phyloP scores from a whole-genome alignment of 106 monocot genomes.

The Phalaenopsis equestris region DNA sequence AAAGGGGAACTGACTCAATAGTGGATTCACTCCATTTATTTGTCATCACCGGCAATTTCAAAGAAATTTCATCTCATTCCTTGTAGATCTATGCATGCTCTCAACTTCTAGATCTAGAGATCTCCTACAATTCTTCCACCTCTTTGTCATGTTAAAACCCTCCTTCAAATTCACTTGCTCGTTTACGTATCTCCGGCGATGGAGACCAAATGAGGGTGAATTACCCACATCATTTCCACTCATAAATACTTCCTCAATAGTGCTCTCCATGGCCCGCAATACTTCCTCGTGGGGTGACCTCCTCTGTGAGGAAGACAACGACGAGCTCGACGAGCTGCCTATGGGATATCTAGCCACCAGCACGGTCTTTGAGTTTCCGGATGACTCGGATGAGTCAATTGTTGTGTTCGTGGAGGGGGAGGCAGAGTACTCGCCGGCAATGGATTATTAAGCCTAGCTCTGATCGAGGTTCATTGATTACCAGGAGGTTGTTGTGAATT shows the following conservation, averaged over 20 bases:
- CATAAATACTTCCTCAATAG: not conserved
- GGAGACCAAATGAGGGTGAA: conserved; percentile 14
- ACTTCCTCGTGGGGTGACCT: conserved; percentile 18
- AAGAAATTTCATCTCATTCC: too few relatives aligned
- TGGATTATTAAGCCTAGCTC: conserved; percentile 21
- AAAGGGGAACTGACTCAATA: too few relatives aligned
- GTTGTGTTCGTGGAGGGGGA: conserved; percentile 20
- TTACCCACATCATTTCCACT: not conserved
- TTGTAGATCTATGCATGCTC: too few relatives aligned
- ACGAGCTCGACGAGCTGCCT: not conserved
- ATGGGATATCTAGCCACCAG: not conserved
- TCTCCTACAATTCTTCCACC: too few relatives aligned
- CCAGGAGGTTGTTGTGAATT: conserved; percentile 14
- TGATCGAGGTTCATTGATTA: conserved; percentile 18
- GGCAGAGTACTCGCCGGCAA: conserved; percentile 11
- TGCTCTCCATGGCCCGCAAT: conserved; percentile 8
- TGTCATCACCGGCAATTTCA: too few relatives aligned
- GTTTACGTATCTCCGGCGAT: not conserved
- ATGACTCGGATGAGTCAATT: conserved; percentile 24
- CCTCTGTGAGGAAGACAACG: conserved; percentile 42
- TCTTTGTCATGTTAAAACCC: too few relatives aligned
- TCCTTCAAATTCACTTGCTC: too few relatives aligned
- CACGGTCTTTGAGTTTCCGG: not conserved
- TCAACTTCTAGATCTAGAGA: too few relatives aligned
- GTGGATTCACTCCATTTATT: too few relatives aligned